Percentiles rank a stretch among this genome's conserved stretches.
Evolutionary conservation across 2,329 filamentous ascomycete species (phyloP).

Genomic region (Fusarium sp.): DNA sequence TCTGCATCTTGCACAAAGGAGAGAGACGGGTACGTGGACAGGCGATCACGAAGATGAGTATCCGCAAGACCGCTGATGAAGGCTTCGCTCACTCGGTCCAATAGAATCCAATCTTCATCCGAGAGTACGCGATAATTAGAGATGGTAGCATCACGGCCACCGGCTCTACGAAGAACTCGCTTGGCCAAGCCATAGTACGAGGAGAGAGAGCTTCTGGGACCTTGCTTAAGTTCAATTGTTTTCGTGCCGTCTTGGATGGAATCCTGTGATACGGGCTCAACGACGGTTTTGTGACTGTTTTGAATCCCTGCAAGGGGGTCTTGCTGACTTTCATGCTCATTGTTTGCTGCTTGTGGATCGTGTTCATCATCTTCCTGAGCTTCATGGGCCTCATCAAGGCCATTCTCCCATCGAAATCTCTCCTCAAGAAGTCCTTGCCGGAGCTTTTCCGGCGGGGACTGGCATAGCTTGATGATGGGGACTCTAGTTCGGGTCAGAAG

Average conservation of each 20-base stretch:
- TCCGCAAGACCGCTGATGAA: conserved; percentile 66
- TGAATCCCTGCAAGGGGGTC: background rate
- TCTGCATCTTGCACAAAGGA: conserved; percentile 45
- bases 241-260: conserved; percentile 24
- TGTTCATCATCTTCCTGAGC: conserved; percentile 51
- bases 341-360: conserved; percentile 37
- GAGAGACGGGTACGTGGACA: conserved; percentile 61
- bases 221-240: conserved; percentile 54
- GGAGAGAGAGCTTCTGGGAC: conserved; percentile 52
- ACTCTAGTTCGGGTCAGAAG: conserved; percentile 82
- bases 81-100: conserved; percentile 62
- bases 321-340: conserved; percentile 41
- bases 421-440: conserved; percentile 70
- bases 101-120: conserved; percentile 56
- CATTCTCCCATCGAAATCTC: conserved; percentile 76
- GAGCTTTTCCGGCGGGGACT: conserved; percentile 71
- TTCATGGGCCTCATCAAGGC: conserved; percentile 53
- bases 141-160: conserved; percentile 60
- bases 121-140: conserved; percentile 57
- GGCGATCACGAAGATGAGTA: conserved; percentile 53
- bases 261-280: conserved; percentile 37
- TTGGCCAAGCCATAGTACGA: conserved; percentile 62
- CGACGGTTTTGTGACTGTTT: conserved; percentile 3
- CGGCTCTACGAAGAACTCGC: conserved; percentile 58
- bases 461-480: conserved; percentile 88